Evolutionary conservation across 2,329 filamentous ascomycete species (phyloP), one percentile per base, ranked within the genome.

Genomic region (Stagonosporopsis tanaceti): DNA sequence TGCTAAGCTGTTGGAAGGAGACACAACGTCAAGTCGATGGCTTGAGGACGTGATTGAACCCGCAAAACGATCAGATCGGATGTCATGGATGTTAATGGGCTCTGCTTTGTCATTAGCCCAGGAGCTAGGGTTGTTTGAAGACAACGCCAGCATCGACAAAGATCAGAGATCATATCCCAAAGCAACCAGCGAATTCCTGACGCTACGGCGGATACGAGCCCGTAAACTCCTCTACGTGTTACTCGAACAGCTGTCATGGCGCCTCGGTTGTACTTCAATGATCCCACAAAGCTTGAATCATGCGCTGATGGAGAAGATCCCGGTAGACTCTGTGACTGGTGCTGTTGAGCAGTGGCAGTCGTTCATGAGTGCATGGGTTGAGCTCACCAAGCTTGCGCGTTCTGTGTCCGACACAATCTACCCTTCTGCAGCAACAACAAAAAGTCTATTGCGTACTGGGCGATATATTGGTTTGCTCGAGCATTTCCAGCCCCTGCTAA

Each of bases 81-180:
- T 86, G 83, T 85, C 84, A 0, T 86, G 84, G 84, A 86, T 85
- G 80, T 64, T 85, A 20, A 78, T 86, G 38, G 84, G 84, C 2
- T 82, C 80, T 62, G 84, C 81, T 0, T 65, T 83, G 24, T 82
- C 82, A 3, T 73, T 86, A 12, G 80, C 82, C 1, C 82, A 84
- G 50, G 82, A 85, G 60, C 70, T 84, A 24, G 79, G 82, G 2
- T 73, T 85, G n/a, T 80, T 83, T 58, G 77, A 82, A 47, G 75
- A 79, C 30, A 70, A 71, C 32, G 63, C 70, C 9, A 73, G 70
- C 34, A 69, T 73, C 35, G 74, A 76, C 35, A 76, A 73, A 39
- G 72, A 75, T 22, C 70, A 71, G 38, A 61, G 65, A 4, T 75
- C 74, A 0, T 75, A 75, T 35, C 72, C 70, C 9, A 73, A 72